Evolutionary conservation across 2,329 filamentous ascomycete species (phyloP).

Genomic region (Magnaporthales sp.): DNA sequence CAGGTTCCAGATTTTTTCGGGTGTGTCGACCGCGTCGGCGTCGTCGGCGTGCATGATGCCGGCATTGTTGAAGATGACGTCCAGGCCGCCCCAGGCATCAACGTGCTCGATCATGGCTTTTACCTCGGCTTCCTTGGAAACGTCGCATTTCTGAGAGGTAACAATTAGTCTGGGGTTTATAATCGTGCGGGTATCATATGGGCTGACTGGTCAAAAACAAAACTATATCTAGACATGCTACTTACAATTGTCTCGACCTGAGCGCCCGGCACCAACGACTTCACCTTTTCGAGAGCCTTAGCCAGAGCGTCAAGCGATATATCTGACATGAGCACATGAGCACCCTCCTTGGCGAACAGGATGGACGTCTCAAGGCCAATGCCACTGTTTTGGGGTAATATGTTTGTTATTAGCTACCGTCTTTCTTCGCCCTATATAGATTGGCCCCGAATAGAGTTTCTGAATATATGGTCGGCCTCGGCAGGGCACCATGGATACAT

Average conservation of each 20-base stretch:
- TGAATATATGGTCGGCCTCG: neutral
- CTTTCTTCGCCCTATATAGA: neutral
- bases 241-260: slow-evolving; percentile 52
- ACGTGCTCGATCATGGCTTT: slow-evolving; percentile 64
- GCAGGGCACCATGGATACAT: slow-evolving; percentile 32
- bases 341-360: slow-evolving; percentile 83
- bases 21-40: slow-evolving; percentile 72
- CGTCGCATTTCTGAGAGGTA: slow-evolving; percentile 48
- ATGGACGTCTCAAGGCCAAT: slow-evolving; percentile 90
- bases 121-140: slow-evolving; percentile 77
- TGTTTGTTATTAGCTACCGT: slow-evolving; percentile 1
- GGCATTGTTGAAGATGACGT: slow-evolving; percentile 95
- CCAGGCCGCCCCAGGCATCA: slow-evolving; percentile 79
- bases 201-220: neutral
- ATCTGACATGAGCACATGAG: slow-evolving; percentile 76
- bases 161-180: neutral
- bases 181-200: neutral
- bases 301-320: slow-evolving; percentile 72
- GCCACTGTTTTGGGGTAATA: slow-evolving; percentile 44
- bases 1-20: slow-evolving; percentile 87
- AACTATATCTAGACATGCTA: neutral
- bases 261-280: slow-evolving; percentile 58
- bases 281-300: slow-evolving; percentile 66
- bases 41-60: slow-evolving; percentile 90
- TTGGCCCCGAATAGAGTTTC: neutral